Evolutionary conservation across 495 filamentous ascomycete genomes (phyloP), one percentile per base, ranked within the genome.

Genomic region (Penicillium canescens): DNA sequence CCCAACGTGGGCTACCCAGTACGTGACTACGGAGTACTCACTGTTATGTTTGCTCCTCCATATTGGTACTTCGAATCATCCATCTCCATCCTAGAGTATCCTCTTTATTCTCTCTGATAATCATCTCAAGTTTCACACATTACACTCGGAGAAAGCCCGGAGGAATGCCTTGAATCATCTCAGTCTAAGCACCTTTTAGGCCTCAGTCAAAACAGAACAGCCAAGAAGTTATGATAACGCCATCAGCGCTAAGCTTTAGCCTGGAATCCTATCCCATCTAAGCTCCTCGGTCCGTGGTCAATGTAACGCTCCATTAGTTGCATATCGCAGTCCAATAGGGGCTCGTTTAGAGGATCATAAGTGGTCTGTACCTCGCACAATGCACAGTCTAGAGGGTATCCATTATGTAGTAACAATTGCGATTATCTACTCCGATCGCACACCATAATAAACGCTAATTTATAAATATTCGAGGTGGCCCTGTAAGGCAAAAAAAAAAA

Each of bases 181-280:
- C 12, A 21, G 1, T 4, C 44, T 34, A 46, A 35, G 26, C 23
- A 33, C 18, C 18, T 18, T 18, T 18, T 1, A 18, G 18, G 18
- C 18, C 18, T 18, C 18, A 18, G 18, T 1, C 18, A 18, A 18
- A 1, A 18, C 43, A 14, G 26, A 34, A n/a, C 43, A 14, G 18
- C 12, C 41, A 31, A 38, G n/a, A 48, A 48, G 38, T 4, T 34
- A 37, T 46, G 54, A 63, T 60, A 60, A 63, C 61, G 61, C 61
- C 61, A 63, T 63, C 57, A 42, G 16, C 54, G 54, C 61, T 55
- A 55, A 18, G 10, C 12, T 26, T 51, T 42, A 18, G 40, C 34
- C 43, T 28, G 36, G 39, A 31, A 33, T 26, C 7, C 14, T 37
- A 45, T 8, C 42, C 31, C 33, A 36, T 42, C 14, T 21, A 45